Evolutionary conservation across 257 asterid species (phyloP).

Genomic region (Jacaranda mimosifolia): DNA sequence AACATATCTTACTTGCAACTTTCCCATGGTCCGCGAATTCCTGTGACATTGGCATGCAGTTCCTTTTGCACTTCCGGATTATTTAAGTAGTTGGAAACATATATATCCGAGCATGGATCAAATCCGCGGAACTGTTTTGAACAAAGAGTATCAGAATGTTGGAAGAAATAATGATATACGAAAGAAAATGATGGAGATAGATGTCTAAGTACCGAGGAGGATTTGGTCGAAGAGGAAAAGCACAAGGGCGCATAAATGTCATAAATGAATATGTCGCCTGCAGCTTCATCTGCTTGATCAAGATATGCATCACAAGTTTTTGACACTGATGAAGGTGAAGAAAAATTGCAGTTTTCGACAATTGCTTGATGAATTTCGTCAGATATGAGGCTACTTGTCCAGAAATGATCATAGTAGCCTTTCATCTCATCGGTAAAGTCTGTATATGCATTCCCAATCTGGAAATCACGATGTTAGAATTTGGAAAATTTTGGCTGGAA

Average conservation of each 20-base stretch:
- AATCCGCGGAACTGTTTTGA: conserved; percentile 35
- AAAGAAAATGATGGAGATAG: background rate
- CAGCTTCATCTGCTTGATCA: conserved; percentile 6
- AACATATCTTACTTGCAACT: conserved; percentile 38
- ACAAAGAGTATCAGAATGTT: background rate
- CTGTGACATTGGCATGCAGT: conserved; percentile 46
- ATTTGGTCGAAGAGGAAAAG: background rate
- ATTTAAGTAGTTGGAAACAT: conserved; percentile 41
- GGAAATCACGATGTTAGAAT: background rate
- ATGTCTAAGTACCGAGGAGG: conserved; percentile 28
- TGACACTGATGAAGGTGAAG: conserved; percentile 32
- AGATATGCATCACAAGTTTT: background rate
- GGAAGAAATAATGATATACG: background rate
- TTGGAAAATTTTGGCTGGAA: background rate
- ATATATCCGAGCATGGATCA: conserved; percentile 53
- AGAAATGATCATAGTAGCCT: conserved; percentile 52
- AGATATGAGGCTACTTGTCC: conserved; percentile 60
- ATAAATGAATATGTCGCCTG: conserved; percentile 31
- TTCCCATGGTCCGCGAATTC: conserved; percentile 35
- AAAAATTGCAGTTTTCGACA: conserved; percentile 50
- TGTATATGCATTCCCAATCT: conserved; percentile 67
- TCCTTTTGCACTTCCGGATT: conserved; percentile 47
- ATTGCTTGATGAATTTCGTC: conserved; percentile 58
- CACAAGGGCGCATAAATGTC: conserved; percentile 66
- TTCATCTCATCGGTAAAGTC: conserved; percentile 29